Evolutionary conservation across 192 early-diverging fungal species (phyloP), one percentile per base, ranked within the genome.

Genomic region (Backusella westeae): DNA sequence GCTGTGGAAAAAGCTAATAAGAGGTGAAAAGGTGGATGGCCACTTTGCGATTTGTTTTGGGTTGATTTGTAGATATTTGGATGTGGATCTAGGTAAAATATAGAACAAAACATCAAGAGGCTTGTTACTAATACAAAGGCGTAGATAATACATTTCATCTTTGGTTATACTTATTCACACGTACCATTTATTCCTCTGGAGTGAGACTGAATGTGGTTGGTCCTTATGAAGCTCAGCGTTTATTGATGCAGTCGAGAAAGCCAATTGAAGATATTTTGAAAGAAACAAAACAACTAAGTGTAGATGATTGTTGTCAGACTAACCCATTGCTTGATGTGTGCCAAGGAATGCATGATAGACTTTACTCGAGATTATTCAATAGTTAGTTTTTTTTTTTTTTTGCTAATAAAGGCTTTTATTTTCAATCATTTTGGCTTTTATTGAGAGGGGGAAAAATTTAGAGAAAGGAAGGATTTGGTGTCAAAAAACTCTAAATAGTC

Each of bases 131-230:
- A 36, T 74, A 4, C 41, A 49, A n/a, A 49, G 15, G 19, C 29
- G 69, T 68, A 93, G 92, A 89, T 7, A 90, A 91, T 49, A 89
- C 92, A 12, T 83, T 90, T 75, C 90, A 92, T 74, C 85, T 97
- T 41, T 93, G 89, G 74, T 73, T 98, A 67, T 97, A 95, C 81
- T 83, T 95, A 39, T 94, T 94, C 86, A 89, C 91, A n/a, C 91
- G 97, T 12, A 88, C 93, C n/a, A 80, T 96, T 9, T 87, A 96
- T 63, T 96, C 95, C 1, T 91, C 95, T 0, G 95, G 95, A 6
- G 92, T 98, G 29, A 88, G 97, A 12, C 85, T 98, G 35, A 96
- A 96, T 77, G 85, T 97, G 8, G 85, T 96, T 53, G 97, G 97
- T 1, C 97, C 97, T 6, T 95, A 96, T 79, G 88, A 92, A 67